Conservation (phyloP, 2,329 filamentous ascomycete species). For the Fusarium nisikadoi region DNA sequence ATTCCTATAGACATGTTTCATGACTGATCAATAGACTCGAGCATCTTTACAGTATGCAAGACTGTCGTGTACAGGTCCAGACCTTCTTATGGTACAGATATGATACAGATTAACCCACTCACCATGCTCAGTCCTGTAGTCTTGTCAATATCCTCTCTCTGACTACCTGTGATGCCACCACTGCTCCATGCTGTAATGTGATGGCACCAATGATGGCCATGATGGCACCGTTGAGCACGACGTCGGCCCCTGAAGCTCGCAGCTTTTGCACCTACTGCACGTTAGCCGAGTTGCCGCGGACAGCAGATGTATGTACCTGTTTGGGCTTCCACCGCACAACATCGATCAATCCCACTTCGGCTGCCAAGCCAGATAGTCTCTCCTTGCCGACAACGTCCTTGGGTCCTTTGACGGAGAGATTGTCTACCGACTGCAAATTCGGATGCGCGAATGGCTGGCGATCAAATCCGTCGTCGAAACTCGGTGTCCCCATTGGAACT, state of each 20-base stretch:
- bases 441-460: constrained; percentile 76
- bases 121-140: constrained; percentile 37
- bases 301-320: constrained; percentile 65
- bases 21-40: constrained; percentile 17
- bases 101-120: constrained; percentile 44
- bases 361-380: constrained; percentile 74
- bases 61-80: constrained; percentile 42
- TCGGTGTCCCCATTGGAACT: constrained; percentile 42
- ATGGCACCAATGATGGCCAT: constrained; percentile 90
- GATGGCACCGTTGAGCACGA: constrained; percentile 80
- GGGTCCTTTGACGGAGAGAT: constrained; percentile 72
- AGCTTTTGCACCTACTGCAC: constrained; percentile 69
- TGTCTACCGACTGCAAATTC: constrained; percentile 77
- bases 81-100: constrained; percentile 45
- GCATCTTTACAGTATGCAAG: constrained; percentile 32
- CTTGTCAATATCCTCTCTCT: constrained; percentile 76
- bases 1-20: constrained; percentile 28
- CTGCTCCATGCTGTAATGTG: constrained; percentile 86
- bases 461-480: constrained; percentile 59
- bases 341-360: constrained; percentile 74
- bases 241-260: constrained; percentile 75
- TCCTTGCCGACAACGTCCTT: constrained; percentile 70
- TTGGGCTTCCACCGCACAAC: constrained; percentile 91
- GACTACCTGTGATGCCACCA: constrained; percentile 78
- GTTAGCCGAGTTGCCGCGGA: not conserved